Conservation (phyloP, 805 yeast species). For the Zygosaccharomyces siamensis region DNA sequence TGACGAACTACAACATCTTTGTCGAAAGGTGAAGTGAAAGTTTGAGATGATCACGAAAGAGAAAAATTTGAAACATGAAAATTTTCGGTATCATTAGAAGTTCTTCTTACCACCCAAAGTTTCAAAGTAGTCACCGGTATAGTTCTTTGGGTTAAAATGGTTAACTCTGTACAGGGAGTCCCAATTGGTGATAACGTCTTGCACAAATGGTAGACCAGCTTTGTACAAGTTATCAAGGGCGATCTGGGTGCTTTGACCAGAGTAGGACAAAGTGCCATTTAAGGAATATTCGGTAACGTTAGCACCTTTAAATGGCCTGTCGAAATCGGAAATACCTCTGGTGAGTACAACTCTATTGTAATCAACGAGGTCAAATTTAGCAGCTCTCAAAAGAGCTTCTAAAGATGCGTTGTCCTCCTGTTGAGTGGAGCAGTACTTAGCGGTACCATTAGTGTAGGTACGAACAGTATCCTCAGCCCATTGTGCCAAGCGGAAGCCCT, state of each 20-base stretch:
- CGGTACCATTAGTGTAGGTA: slow-evolving; percentile 55
- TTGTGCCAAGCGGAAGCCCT: slow-evolving; percentile 48
- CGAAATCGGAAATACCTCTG: slow-evolving; percentile 59
- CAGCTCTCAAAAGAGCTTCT: slow-evolving; percentile 54
- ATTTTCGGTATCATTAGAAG: slow-evolving; percentile 15
- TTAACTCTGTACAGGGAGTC: slow-evolving; percentile 32
- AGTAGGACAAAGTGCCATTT: slow-evolving; percentile 49
- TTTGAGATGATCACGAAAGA: background rate
- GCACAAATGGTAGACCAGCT: slow-evolving; percentile 52
- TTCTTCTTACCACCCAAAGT: slow-evolving; percentile 45
- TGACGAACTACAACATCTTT: background rate
- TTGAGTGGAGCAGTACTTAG: slow-evolving; percentile 54
- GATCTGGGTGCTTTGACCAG: slow-evolving; percentile 25
- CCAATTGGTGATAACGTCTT: slow-evolving; percentile 51
- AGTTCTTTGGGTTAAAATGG: slow-evolving; percentile 44
- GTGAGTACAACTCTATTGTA: slow-evolving; percentile 52
- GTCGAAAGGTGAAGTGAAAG: background rate
- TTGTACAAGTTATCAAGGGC: slow-evolving; percentile 47
- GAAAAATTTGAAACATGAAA: no score
- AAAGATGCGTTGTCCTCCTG: slow-evolving; percentile 66
- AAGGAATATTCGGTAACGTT: slow-evolving; percentile 48
- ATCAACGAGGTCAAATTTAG: slow-evolving; percentile 50
- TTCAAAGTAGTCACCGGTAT: slow-evolving; percentile 57
- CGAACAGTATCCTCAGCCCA: slow-evolving; percentile 45
- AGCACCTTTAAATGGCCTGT: slow-evolving; percentile 38